Conservation (phyloP, 2,329 filamentous ascomycete species). For the Colletotrichum liriopes region DNA sequence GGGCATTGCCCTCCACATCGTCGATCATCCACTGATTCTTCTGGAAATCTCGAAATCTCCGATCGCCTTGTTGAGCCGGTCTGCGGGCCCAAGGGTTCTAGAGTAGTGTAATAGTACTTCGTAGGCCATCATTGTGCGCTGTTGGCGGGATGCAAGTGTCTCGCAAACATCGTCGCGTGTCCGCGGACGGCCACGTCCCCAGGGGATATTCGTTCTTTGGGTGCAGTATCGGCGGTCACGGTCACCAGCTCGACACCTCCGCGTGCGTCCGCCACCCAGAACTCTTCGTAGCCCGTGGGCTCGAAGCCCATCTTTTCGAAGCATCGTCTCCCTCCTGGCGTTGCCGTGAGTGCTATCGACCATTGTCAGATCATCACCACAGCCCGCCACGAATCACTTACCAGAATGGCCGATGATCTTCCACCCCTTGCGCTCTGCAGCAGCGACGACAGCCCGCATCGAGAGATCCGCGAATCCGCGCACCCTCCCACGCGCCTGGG, state of each 20-base stretch:
- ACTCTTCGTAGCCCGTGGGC: constrained; percentile 50
- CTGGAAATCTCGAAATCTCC: constrained; percentile 17
- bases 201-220: neutral
- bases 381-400: constrained; percentile 36
- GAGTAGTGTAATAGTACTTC: no score
- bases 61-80: neutral
- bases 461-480: constrained; percentile 44
- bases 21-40: constrained; percentile 28
- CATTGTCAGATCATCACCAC: constrained; percentile 12
- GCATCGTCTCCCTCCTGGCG: constrained; percentile 47
- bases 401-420: constrained; percentile 49
- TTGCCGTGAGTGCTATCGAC: constrained; percentile 50
- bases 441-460: constrained; percentile 20
- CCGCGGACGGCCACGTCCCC: constrained; percentile 17
- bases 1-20: neutral
- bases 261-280: constrained; percentile 41
- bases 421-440: constrained; percentile 44
- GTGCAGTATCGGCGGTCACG: constrained; percentile 11
- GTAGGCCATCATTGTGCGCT: neutral
- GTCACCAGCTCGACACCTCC: constrained; percentile 22
- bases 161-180: constrained; percentile 35
- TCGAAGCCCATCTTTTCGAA: constrained; percentile 49
- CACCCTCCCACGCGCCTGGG: constrained; percentile 9
- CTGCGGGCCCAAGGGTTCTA: constrained; percentile 10
- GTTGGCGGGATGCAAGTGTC: neutral